These are phyloP conservation scores for Dissoconium aciculare DNA, from an alignment of 2,329 filamentous ascomycete genomes.

Conservation along the genomic window DNA sequence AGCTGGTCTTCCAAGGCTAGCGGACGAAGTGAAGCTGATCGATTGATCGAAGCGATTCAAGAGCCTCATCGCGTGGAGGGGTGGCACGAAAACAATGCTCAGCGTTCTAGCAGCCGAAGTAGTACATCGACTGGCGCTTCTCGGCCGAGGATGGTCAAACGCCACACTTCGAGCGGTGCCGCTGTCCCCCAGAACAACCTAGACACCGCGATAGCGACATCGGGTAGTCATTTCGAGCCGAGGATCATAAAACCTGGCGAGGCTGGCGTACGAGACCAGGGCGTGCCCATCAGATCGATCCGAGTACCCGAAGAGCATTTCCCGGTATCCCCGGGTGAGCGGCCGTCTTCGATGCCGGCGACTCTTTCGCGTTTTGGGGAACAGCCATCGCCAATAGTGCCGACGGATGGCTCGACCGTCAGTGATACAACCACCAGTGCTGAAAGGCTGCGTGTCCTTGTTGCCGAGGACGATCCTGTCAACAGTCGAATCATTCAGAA, in stretches of 20 bases:
- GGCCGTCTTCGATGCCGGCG: conserved; percentile 5
- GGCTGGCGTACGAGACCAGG: conserved; percentile 27
- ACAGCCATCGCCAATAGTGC: background rate
- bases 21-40: conserved; percentile 48
- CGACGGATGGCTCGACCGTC: conserved; percentile 3
- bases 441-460: conserved; percentile 48
- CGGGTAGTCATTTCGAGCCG: conserved; percentile 18
- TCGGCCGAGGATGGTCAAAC: conserved; percentile 16
- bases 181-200: too few relatives aligned
- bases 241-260: conserved; percentile 32
- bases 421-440: conserved; percentile 14
- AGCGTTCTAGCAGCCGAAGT: conserved; percentile 12
- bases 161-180: conserved; percentile 13
- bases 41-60: conserved; percentile 57
- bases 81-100: conserved; percentile 12
- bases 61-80: conserved; percentile 33
- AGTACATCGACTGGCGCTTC: conserved; percentile 4
- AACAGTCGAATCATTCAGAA: conserved; percentile 74
- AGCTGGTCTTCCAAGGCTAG: conserved; percentile 25
- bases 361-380: background rate
- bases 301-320: conserved; percentile 33
- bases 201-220: conserved; percentile 6
- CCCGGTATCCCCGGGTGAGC: conserved; percentile 5
- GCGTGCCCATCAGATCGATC: conserved; percentile 31
- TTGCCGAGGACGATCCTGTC: conserved; percentile 79